phyloP scores from a whole-genome alignment of 2,329 filamentous ascomycete species.

The Colletotrichum acutatum region DNA sequence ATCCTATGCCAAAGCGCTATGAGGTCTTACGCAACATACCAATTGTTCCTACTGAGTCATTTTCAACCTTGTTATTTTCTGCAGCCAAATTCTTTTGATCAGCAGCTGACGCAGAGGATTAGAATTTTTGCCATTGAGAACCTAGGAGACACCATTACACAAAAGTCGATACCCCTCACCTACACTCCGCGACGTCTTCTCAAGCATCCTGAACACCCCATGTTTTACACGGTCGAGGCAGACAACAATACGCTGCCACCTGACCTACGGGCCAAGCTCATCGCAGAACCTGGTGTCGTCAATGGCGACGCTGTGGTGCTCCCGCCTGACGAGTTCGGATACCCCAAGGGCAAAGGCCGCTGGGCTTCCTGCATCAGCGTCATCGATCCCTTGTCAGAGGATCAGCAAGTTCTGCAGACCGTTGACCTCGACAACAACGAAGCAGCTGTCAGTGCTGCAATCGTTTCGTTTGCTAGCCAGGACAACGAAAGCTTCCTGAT shows the following conservation, averaged over 20 bases:
- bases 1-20: slow-evolving; percentile 66
- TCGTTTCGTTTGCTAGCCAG: slow-evolving; percentile 88
- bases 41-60: slow-evolving; percentile 97
- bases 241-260: slow-evolving; percentile 92
- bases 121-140: slow-evolving; percentile 94
- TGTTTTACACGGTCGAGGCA: slow-evolving; percentile 94
- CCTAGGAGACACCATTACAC: slow-evolving; percentile 84
- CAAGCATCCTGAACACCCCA: slow-evolving; percentile 85
- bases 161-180: slow-evolving; percentile 85
- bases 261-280: slow-evolving; percentile 78
- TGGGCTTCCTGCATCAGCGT: slow-evolving; percentile 98
- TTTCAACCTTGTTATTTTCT: slow-evolving; percentile 8
- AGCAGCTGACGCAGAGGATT: slow-evolving; percentile 45
- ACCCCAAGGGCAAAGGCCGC: slow-evolving; percentile 82
- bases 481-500: slow-evolving; percentile 92
- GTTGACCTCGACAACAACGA: slow-evolving; percentile 91
- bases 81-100: slow-evolving; percentile 21
- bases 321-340: slow-evolving; percentile 86
- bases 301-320: slow-evolving; percentile 79
- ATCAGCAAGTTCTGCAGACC: slow-evolving; percentile 76
- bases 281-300: slow-evolving; percentile 75
- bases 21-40: slow-evolving; percentile 70
- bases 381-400: slow-evolving; percentile 83
- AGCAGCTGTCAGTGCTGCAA: slow-evolving; percentile 85
- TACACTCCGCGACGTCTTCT: slow-evolving; percentile 92